Evolutionary conservation across 805 yeast genomes (phyloP).

Genomic region (Metschnikowia kofuensis): DNA sequence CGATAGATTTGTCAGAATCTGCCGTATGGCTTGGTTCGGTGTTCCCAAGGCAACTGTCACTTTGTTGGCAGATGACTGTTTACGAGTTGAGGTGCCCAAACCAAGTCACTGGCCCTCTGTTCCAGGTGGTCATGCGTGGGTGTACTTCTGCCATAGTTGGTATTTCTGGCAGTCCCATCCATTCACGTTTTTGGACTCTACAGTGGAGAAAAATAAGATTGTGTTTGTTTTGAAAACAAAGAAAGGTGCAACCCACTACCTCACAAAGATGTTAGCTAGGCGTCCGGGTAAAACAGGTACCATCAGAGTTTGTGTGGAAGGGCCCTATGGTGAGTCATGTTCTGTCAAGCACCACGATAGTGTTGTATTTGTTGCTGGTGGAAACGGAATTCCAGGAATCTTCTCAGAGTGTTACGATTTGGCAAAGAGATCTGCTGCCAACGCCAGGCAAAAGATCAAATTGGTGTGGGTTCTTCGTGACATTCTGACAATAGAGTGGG

Average conservation of each 20-base stretch:
- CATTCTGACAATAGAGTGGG: slow-evolving; percentile 12
- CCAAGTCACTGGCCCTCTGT: slow-evolving; percentile 35
- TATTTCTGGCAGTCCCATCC: slow-evolving; percentile 46
- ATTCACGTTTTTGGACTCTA: slow-evolving; percentile 31
- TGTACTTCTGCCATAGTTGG: slow-evolving; percentile 31
- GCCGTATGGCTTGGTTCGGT: slow-evolving; percentile 32
- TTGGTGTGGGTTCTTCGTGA: slow-evolving; percentile 19
- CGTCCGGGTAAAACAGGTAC: slow-evolving; percentile 28
- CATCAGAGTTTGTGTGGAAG: slow-evolving; percentile 49
- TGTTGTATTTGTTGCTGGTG: slow-evolving; percentile 66
- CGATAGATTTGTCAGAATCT: slow-evolving; percentile 31
- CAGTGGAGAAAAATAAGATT: slow-evolving; percentile 19
- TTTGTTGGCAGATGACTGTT: slow-evolving; percentile 35
- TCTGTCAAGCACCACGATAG: slow-evolving; percentile 50
- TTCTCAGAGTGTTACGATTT: slow-evolving; percentile 38
- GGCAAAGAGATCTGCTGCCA: slow-evolving; percentile 20
- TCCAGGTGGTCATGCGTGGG: slow-evolving; percentile 42
- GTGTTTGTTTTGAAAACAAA: slow-evolving; percentile 36
- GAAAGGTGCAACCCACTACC: slow-evolving; percentile 36
- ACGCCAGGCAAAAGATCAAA: slow-evolving; percentile 14
- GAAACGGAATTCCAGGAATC: slow-evolving; percentile 71
- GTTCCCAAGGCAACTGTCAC: slow-evolving; percentile 30
- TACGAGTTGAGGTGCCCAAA: slow-evolving; percentile 34
- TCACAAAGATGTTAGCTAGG: slow-evolving; percentile 26
- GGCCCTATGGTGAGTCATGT: slow-evolving; percentile 64